Evolutionary conservation across 768 basidiomycete genomes (phyloP).

Genomic region (Pluteus cervinus): DNA sequence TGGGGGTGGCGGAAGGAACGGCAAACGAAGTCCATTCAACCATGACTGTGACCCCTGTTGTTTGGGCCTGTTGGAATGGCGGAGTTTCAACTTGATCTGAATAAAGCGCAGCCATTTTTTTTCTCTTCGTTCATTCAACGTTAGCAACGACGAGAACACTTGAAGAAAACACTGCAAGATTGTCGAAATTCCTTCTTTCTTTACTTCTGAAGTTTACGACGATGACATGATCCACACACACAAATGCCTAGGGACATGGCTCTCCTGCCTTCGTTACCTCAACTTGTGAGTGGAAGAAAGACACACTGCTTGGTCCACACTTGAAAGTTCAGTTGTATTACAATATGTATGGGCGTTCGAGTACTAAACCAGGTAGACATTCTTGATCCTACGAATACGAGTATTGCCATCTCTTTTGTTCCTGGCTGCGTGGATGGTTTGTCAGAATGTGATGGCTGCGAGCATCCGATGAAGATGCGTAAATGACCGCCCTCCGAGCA

Average conservation of each 20-base stretch:
- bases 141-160: slow-evolving; percentile 7
- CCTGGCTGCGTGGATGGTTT: too few relatives aligned
- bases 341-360: slow-evolving; percentile 56
- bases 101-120: slow-evolving; percentile 3
- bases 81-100: slow-evolving; percentile 12
- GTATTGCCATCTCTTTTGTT: too few relatives aligned
- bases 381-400: slow-evolving; percentile 2
- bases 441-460: too few relatives aligned
- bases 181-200: not conserved
- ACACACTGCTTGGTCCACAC: slow-evolving; percentile 62
- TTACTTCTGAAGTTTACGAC: too few relatives aligned
- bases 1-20: slow-evolving; percentile 27
- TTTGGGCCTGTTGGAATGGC: slow-evolving; percentile 18
- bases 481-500: too few relatives aligned
- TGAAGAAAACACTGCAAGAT: not conserved
- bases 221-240: slow-evolving; percentile 57
- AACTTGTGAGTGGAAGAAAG: slow-evolving; percentile 72
- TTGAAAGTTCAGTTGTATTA: slow-evolving; percentile 53
- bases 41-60: too few relatives aligned
- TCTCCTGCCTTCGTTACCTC: slow-evolving; percentile 70
- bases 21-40: slow-evolving; percentile 22
- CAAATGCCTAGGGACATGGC: slow-evolving; percentile 77
- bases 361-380: slow-evolving; percentile 70
- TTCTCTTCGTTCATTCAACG: slow-evolving; percentile 8
- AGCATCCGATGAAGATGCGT: too few relatives aligned